Percentiles rank a stretch among this genome's conserved stretches.
These are phyloP conservation scores for Debaryomyces tyrocola DNA, from an alignment of 805 yeast species.

Conservation along the genomic window DNA sequence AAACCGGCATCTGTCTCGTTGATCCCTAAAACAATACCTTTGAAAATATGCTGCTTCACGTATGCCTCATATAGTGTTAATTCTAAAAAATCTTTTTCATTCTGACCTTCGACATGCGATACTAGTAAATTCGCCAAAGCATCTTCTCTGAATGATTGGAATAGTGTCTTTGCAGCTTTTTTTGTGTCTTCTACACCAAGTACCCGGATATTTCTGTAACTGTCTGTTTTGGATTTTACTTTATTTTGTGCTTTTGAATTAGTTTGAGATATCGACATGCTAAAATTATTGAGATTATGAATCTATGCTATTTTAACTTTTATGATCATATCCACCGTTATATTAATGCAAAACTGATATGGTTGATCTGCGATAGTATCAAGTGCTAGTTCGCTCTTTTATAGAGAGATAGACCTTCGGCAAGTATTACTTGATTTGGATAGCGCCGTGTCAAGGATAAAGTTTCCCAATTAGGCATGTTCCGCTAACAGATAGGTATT, in stretches of 20 bases:
- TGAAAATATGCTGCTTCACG: slow-evolving; percentile 47
- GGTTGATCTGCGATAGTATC: no score
- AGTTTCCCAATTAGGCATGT: no score
- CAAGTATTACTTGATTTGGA: no score
- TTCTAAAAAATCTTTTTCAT: slow-evolving; percentile 25
- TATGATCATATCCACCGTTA: no score
- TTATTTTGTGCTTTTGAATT: background rate
- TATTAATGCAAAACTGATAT: no score
- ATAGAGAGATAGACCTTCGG: no score
- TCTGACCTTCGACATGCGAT: slow-evolving; percentile 22
- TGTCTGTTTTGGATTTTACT: background rate
- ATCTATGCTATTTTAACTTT: no score
- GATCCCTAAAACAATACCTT: slow-evolving; percentile 51
- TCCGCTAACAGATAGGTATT: no score
- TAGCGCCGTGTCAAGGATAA: no score
- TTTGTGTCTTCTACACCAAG: slow-evolving; percentile 20
- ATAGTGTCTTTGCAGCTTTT: slow-evolving; percentile 39
- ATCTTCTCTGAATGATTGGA: slow-evolving; percentile 36
- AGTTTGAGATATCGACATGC: background rate
- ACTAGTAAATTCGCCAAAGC: slow-evolving; percentile 32
- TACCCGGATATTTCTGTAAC: slow-evolving; percentile 9
- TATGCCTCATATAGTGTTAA: slow-evolving; percentile 50
- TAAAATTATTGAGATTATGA: background rate
- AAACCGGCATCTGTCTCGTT: slow-evolving; percentile 44
- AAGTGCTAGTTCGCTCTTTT: no score